Evolutionary conservation across 2,329 filamentous ascomycete genomes (phyloP).

Genomic region (Penicillium palitans): DNA sequence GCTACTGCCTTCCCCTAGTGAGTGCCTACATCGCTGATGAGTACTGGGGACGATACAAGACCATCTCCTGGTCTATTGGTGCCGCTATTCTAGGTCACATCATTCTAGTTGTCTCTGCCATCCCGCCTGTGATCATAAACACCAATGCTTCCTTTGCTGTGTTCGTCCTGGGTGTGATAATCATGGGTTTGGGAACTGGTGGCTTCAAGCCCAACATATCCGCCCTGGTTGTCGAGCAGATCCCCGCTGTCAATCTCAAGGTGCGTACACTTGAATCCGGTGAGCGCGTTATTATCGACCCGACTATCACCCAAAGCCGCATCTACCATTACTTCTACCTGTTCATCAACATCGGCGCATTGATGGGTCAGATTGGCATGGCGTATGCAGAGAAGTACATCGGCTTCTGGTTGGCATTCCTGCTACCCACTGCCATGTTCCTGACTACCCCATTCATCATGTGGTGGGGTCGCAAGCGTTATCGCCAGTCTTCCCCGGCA

Average conservation of each 20-base stretch:
- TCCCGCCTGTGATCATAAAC: background rate
- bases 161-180: background rate
- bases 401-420: background rate
- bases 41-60: constrained; percentile 68
- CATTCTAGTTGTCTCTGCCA: background rate
- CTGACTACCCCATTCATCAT: background rate
- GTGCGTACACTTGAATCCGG: background rate
- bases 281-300: background rate
- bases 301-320: background rate
- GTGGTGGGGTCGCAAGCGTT: background rate
- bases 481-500: background rate
- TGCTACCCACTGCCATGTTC: background rate
- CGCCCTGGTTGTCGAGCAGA: background rate
- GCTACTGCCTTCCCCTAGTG: constrained; percentile 61
- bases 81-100: constrained; percentile 61
- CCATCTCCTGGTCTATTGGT: constrained; percentile 65
- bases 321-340: background rate
- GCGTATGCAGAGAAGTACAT: background rate
- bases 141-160: background rate
- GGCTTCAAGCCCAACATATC: constrained; percentile 1
- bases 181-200: background rate
- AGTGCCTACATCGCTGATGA: constrained; percentile 68
- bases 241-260: background rate
- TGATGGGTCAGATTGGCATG: background rate
- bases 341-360: background rate